A percentile compares a stretch with the other conserved stretches of the same genome.
Conservation (phyloP, 2,329 filamentous ascomycete species). For the Truncatella angustata region DNA sequence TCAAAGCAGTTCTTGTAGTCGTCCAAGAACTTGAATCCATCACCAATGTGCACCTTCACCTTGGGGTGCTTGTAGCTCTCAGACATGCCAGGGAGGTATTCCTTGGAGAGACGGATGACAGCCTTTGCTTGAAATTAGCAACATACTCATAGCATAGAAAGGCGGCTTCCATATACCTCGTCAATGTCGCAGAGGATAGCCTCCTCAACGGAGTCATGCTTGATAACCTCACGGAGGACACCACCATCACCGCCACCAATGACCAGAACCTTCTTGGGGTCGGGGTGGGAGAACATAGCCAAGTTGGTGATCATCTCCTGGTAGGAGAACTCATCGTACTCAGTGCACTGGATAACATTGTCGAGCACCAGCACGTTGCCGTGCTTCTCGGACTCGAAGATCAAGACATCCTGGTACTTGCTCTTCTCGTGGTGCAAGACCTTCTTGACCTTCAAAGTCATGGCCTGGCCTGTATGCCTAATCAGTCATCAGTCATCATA, state of each 20-base stretch:
- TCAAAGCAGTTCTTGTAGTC: conserved; percentile 98
- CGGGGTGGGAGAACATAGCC: conserved; percentile 96
- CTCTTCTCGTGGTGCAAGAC: conserved; percentile 99
- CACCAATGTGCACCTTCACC: conserved; percentile 87
- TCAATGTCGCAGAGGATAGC: conserved; percentile 98
- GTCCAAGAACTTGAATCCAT: conserved; percentile 97
- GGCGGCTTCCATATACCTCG: conserved; percentile 55
- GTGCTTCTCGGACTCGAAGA: conserved; percentile 97
- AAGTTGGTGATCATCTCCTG: conserved; percentile 99
- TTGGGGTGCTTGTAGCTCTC: conserved; percentile 93
- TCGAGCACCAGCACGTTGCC: conserved; percentile 95
- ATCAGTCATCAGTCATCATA: conserved; percentile 5
- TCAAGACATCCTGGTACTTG: conserved; percentile 97
- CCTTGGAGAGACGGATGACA: conserved; percentile 96
- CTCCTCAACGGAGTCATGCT: conserved; percentile 96
- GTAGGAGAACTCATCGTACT: conserved; percentile 98
- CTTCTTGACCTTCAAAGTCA: conserved; percentile 97
- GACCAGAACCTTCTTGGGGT: conserved; percentile 97
- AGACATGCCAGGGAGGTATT: conserved; percentile 94
- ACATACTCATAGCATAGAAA: conserved; percentile 25
- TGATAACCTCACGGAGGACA: conserved; percentile 97
- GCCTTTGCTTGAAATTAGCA: conserved; percentile 50
- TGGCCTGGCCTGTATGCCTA: conserved; percentile 72
- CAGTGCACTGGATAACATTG: conserved; percentile 98
- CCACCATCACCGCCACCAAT: conserved; percentile 97